Conservation (phyloP, 768 basidiomycete genomes). For the Boletus sensibilis region DNA sequence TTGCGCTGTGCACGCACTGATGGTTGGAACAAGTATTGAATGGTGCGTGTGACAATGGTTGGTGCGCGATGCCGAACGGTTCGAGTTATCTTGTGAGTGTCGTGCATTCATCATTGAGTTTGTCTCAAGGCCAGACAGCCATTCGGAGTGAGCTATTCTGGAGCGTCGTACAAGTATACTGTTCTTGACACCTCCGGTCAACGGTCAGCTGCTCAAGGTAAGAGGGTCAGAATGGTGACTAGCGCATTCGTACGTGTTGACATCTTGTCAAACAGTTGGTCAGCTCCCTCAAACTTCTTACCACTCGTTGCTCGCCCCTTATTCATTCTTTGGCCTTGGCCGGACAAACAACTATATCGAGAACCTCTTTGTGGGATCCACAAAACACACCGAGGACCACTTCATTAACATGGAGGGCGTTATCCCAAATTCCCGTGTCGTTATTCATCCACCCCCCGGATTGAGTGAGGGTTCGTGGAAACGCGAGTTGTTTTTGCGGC, state of each 20-base stretch:
- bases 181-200: slow-evolving; percentile 88
- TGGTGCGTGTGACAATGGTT: slow-evolving; percentile 84
- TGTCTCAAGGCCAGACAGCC: slow-evolving; percentile 50
- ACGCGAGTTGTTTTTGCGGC: slow-evolving; percentile 84
- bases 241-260: not conserved
- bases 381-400: slow-evolving; percentile 66
- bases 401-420: slow-evolving; percentile 95
- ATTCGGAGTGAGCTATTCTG: slow-evolving; percentile 91
- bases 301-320: slow-evolving; percentile 86
- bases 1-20: slow-evolving; percentile 1
- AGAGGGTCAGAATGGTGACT: slow-evolving; percentile 5
- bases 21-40: slow-evolving; percentile 64
- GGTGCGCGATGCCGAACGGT: slow-evolving; percentile 63
- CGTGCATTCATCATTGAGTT: not conserved
- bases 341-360: slow-evolving; percentile 99
- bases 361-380: slow-evolving; percentile 94
- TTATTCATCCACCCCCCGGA: slow-evolving; percentile 77
- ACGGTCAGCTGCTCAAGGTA: slow-evolving; percentile 88
- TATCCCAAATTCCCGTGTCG: slow-evolving; percentile 94
- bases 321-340: slow-evolving; percentile 94
- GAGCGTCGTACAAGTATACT: slow-evolving; percentile 96
- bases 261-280: slow-evolving; percentile 53
- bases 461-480: slow-evolving; percentile 65
- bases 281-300: slow-evolving; percentile 94
- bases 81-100: slow-evolving; percentile 73